phyloP scores from a whole-genome alignment of 2,329 filamentous ascomycete species.

The Ophiostoma sp. region DNA sequence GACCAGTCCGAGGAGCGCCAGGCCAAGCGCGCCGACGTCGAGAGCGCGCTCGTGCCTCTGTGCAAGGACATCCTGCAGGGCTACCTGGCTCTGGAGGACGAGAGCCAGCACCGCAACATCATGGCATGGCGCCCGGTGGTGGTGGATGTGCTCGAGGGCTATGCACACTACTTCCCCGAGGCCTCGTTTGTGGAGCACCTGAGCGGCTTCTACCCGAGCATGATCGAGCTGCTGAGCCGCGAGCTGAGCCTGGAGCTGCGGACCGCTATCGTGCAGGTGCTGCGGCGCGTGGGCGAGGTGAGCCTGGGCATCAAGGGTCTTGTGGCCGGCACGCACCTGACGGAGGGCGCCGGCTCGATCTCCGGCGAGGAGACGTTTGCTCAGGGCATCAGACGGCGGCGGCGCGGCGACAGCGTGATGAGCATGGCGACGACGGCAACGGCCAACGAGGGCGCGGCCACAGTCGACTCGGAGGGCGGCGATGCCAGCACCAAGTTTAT shows the following conservation, averaged over 20 bases:
- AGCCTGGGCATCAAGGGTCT: slow-evolving; percentile 53
- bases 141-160: slow-evolving; percentile 92
- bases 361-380: slow-evolving; percentile 18
- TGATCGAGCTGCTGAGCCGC: slow-evolving; percentile 73
- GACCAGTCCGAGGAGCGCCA: slow-evolving; percentile 79
- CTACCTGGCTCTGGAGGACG: slow-evolving; percentile 83
- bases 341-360: not conserved
- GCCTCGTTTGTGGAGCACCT: slow-evolving; percentile 76
- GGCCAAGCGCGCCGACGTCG: slow-evolving; percentile 73
- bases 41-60: slow-evolving; percentile 85
- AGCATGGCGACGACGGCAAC: slow-evolving; percentile 24
- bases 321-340: slow-evolving; percentile 10
- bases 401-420: slow-evolving; percentile 26
- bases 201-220: slow-evolving; percentile 76
- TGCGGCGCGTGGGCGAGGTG: slow-evolving; percentile 78
- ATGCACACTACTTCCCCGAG: slow-evolving; percentile 74
- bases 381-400: slow-evolving; percentile 6
- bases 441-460: slow-evolving; percentile 6
- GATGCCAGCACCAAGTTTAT: slow-evolving; percentile 29
- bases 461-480: slow-evolving; percentile 28
- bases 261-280: slow-evolving; percentile 66
- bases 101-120: slow-evolving; percentile 95
- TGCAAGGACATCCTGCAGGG: slow-evolving; percentile 89
- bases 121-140: slow-evolving; percentile 96
- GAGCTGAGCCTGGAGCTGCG: slow-evolving; percentile 78